Percentiles rank a stretch among this genome's conserved stretches.
Conservation (phyloP, 345 rosid species). For the Corchorus capsularis region DNA sequence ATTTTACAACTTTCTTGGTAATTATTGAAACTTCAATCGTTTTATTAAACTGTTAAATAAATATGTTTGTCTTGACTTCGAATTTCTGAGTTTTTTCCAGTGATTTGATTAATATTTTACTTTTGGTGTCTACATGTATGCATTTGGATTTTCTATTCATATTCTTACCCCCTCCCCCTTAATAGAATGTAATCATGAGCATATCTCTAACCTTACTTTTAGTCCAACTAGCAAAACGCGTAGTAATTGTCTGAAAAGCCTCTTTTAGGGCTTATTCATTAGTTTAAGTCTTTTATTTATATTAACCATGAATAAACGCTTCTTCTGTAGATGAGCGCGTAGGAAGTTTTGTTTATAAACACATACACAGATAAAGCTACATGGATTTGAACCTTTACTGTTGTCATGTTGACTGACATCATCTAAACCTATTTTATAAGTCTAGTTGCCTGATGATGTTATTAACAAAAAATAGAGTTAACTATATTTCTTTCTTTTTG, state of each 20-base stretch:
- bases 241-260: too few relatives aligned
- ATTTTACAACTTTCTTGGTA: conserved; percentile 81
- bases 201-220: not conserved
- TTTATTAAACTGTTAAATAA: not conserved
- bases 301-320: too few relatives aligned
- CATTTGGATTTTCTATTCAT: too few relatives aligned
- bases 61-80: conserved; percentile 5
- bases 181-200: not conserved
- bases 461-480: conserved; percentile 7
- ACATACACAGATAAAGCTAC: too few relatives aligned
- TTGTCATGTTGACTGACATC: not conserved
- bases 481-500: conserved; percentile 18
- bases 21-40: conserved; percentile 14
- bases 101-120: not conserved
- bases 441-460: not conserved
- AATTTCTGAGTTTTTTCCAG: not conserved
- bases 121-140: not conserved
- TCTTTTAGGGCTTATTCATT: too few relatives aligned
- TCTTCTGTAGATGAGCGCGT: too few relatives aligned
- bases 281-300: too few relatives aligned
- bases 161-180: too few relatives aligned
- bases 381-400: not conserved
- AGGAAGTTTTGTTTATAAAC: too few relatives aligned
- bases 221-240: too few relatives aligned
- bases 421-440: not conserved